Conservation (phyloP, 331 rosid species). For the Acacia concinna region DNA sequence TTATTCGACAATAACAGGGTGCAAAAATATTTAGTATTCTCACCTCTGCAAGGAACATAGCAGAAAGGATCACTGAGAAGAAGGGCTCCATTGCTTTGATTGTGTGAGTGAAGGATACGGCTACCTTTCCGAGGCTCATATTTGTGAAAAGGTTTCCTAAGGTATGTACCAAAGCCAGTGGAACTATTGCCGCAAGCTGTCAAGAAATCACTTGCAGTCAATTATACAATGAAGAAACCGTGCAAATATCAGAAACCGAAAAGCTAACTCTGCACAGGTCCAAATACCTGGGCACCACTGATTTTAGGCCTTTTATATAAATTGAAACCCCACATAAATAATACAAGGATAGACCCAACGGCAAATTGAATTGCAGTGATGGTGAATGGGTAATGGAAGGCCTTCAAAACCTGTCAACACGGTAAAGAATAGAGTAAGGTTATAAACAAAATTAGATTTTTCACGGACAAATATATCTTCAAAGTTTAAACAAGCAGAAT, state of each 20-base stretch:
- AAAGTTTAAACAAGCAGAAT: neutral
- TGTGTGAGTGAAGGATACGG: conserved; percentile 97
- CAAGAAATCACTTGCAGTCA: conserved; percentile 12
- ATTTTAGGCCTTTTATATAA: conserved; percentile 82
- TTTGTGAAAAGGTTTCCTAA: conserved; percentile 96
- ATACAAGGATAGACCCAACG: conserved; percentile 74
- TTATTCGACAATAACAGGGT: neutral
- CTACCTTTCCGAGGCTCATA: conserved; percentile 98
- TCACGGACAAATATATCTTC: neutral
- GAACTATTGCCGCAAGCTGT: conserved; percentile 84
- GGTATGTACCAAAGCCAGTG: conserved; percentile 82
- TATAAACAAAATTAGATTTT: neutral
- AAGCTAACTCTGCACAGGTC: neutral
- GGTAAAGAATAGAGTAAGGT: neutral
- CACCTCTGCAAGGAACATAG: conserved; percentile 96
- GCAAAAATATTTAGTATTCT: conserved; percentile 2
- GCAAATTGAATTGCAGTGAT: conserved; percentile 73
- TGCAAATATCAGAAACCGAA: neutral
- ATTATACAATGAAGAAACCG: neutral
- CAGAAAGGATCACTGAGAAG: conserved; percentile 91
- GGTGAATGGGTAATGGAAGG: conserved; percentile 67
- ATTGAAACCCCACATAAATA: conserved; percentile 88
- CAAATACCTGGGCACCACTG: conserved; percentile 68
- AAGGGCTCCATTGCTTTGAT: conserved; percentile 98
- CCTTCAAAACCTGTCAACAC: conserved; percentile 82